Conservation (phyloP, 768 basidiomycete genomes). For the Xanthoconium purpureum region DNA sequence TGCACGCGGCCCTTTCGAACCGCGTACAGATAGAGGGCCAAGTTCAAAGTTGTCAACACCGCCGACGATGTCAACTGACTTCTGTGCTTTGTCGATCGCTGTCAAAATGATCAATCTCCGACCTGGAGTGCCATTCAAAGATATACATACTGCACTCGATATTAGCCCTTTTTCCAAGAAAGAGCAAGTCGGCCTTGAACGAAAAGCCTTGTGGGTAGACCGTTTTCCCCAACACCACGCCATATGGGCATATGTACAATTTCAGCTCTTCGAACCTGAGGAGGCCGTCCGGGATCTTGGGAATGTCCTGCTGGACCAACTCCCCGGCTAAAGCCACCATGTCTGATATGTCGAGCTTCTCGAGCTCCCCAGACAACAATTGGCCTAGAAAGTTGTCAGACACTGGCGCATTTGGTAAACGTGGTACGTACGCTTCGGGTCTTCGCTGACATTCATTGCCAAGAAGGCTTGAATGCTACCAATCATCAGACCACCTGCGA, state of each 20-base stretch:
- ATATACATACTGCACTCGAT: neutral
- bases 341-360: neutral
- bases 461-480: neutral
- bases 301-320: neutral
- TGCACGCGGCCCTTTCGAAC: neutral
- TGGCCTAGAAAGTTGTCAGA: neutral
- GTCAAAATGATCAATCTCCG: neutral
- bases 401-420: neutral
- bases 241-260: neutral
- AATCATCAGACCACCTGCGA: neutral
- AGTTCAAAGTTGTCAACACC: neutral
- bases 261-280: neutral
- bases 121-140: no score
- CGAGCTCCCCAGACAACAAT: neutral
- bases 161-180: neutral
- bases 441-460: neutral
- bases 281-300: neutral
- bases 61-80: neutral
- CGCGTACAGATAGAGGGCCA: no score
- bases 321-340: neutral
- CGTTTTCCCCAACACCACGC: neutral
- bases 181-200: neutral
- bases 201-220: neutral
- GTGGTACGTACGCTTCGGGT: neutral
- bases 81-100: neutral